A percentile compares a stretch with the other conserved stretches of the same genome.
phyloP scores from a whole-genome alignment of 768 basidiomycete genomes.

The Tricholoma saponaceum region DNA sequence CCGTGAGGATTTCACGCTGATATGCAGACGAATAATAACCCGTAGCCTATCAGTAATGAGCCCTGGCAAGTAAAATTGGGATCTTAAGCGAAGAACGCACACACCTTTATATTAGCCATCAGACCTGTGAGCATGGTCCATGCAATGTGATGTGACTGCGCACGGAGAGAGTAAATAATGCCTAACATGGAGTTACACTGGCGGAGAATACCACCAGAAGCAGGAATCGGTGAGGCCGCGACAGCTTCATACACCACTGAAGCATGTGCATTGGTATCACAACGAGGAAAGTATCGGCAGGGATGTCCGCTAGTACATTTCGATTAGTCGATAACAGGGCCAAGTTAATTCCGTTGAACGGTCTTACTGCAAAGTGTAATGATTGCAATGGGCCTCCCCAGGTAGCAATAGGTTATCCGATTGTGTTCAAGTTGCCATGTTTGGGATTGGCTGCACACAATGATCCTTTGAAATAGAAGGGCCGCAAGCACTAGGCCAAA shows the following conservation, averaged over 20 bases:
- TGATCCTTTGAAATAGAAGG: slow-evolving; percentile 8
- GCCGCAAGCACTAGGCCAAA: slow-evolving; percentile 10
- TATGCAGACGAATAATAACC: slow-evolving; percentile 20
- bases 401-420: slow-evolving; percentile 7
- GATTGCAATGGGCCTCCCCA: slow-evolving; percentile 5
- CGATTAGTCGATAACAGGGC: slow-evolving; percentile 6
- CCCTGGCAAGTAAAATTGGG: neutral
- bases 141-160: slow-evolving; percentile 2
- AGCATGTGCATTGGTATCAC: slow-evolving; percentile 20
- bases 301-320: slow-evolving; percentile 19
- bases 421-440: slow-evolving; percentile 13
- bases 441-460: slow-evolving; percentile 4
- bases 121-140: slow-evolving; percentile 7
- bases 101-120: slow-evolving; percentile 17
- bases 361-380: slow-evolving; percentile 11
- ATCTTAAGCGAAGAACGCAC: neutral
- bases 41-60: slow-evolving; percentile 9
- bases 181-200: slow-evolving; percentile 18
- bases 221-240: slow-evolving; percentile 14
- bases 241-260: slow-evolving; percentile 19
- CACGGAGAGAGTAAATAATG: slow-evolving; percentile 14
- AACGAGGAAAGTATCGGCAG: slow-evolving; percentile 21
- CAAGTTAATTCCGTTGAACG: neutral
- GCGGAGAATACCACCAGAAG: slow-evolving; percentile 22
- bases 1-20: no score